Evolutionary conservation across 2,329 filamentous ascomycete species (phyloP), one percentile per base, ranked within the genome.

Genomic region (Septoria linicola): DNA sequence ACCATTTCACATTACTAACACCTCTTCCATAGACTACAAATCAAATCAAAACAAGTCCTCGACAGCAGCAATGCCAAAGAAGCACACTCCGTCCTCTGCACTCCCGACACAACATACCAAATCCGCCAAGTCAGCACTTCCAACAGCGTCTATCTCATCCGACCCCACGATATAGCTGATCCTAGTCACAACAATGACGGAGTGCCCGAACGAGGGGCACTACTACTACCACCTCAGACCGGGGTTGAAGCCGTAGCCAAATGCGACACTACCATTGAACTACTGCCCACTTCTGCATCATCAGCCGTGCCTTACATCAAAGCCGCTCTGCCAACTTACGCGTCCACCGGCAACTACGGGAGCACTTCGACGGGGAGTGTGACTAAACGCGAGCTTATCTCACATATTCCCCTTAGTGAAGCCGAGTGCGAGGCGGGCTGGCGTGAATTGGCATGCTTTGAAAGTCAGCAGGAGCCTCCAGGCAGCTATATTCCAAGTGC

Each of bases 81-180:
- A 17, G 68, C 72, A 37, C 73, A 72, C 50, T 77, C 80, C 23
- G 80, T 83, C 53, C 72, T 85, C 53, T 85, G 82, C 68, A 83
- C 80, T 2, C 69, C 73, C 8, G 71, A 72, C 47, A 72, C 77
- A 58, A 82, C 81, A 8, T 85, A 78, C 69, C 75, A 77, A 52
- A 68, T 85, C 44, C 80, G 81, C 59, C 81, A 85, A 66, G 81
- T 85, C 45, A 81, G 82, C 59, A 84, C 82, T 13, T 84, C 82
- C 20, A 85, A 85, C 59, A 81, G 79, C 30, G 72, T 85, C 49
- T 80, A 80, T 66, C 63, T 84, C 31, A 70, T 80, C 19, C 70
- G 70, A 42, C 73, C 72, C 49, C 62, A 67, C 17, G 64, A 53
- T 40, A 48, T 36, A 39, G 31, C 41, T n/a, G 54, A 42, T 35